phyloP scores from a whole-genome alignment of 352 stramenopile species.

The Pythium rishiriense region DNA sequence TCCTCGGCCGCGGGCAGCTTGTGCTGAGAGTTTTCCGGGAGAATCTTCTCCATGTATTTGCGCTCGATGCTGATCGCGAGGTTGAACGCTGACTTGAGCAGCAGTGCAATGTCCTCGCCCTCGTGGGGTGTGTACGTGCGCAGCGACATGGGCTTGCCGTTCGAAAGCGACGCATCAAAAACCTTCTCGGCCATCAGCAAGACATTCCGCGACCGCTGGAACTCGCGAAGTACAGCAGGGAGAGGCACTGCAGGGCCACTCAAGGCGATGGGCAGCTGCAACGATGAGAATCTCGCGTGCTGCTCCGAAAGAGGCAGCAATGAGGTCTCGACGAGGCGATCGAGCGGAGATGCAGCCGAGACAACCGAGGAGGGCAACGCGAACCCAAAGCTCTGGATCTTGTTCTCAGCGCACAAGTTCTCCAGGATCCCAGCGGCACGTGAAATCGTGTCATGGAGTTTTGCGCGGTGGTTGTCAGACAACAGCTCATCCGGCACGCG shows the following conservation, averaged over 20 bases:
- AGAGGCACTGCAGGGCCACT: slow-evolving; percentile 38
- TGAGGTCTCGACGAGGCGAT: slow-evolving; percentile 45
- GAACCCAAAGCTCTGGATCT: slow-evolving; percentile 73
- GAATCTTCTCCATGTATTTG: slow-evolving; percentile 75
- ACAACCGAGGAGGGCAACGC: slow-evolving; percentile 30
- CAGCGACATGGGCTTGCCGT: slow-evolving; percentile 61
- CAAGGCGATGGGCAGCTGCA: slow-evolving; percentile 62
- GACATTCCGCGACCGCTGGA: slow-evolving; percentile 47
- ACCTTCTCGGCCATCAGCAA: slow-evolving; percentile 65
- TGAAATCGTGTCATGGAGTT: slow-evolving; percentile 37
- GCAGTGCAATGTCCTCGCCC: slow-evolving; percentile 67
- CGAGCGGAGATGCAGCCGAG: slow-evolving; percentile 26
- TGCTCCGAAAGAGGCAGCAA: slow-evolving; percentile 43
- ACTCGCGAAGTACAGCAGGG: slow-evolving; percentile 36
- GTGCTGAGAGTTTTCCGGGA: slow-evolving; percentile 41
- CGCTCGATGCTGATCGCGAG: slow-evolving; percentile 78
- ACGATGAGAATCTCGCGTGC: slow-evolving; percentile 52
- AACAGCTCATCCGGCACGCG: slow-evolving; percentile 61
- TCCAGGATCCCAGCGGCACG: slow-evolving; percentile 42
- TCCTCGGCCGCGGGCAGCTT: slow-evolving; percentile 51
- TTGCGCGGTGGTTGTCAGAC: slow-evolving; percentile 1
- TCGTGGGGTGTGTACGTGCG: slow-evolving; percentile 40
- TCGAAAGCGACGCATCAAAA: slow-evolving; percentile 60
- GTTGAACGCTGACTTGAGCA: slow-evolving; percentile 83
- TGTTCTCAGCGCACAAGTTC: slow-evolving; percentile 36